Base-by-base conservation (phyloP, 768 basidiomycete genomes). In the Rossbeevera mucosa region DNA sequence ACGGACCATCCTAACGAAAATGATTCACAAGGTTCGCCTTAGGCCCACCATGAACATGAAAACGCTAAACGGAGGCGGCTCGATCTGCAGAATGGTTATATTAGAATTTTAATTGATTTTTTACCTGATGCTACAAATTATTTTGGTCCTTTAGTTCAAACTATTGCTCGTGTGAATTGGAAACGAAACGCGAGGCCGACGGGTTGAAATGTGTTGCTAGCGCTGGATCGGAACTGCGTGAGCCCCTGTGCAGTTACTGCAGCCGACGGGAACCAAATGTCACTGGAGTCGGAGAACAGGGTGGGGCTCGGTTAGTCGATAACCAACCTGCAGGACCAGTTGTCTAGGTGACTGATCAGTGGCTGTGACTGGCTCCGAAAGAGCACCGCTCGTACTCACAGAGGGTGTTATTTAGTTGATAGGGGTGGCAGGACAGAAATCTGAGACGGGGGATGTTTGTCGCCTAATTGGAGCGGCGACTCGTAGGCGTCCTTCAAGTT, bases 151-250 rank as follows among this genome's bases (percentile, higher is more conserved):
- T n/a, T n/a, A n/a, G n/a, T n/a, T n/a, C n/a, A n/a, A n/a, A n/a
- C n/a, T n/a, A n/a, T n/a, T n/a, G n/a, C n/a, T 73, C 55, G 12
- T 59, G 61, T 0, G 72, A 74, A 43, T 59, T 65, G 11, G 83
- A 66, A 50, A 87, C 83, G 38, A 58, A 87, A 88, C 11, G 80
- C 84, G 61, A 87, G 65, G 22, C 85, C 85, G 7, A 83, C 62
- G 11, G 86, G 70, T 11, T 85, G 55, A 59, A 71, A 82, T 4
- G 80, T 77, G 5, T 63, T 66, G 59, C 81, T 83, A 16, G 56
- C 54, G 5, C 50, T 50, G 2, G 72, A 54, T 20, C 72, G 52
- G 54, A 77, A 82, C 50, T 74, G 72, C 13, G 24, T 14, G 47
- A 55, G 62, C 44, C 67, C 62, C n/a, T 55, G n/a, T 54, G 53